Percentiles rank a stretch among this genome's conserved stretches.
These are phyloP conservation scores for Paratinospora sagittata DNA, from an alignment of 164 flowering plant species.

Conservation along the genomic window DNA sequence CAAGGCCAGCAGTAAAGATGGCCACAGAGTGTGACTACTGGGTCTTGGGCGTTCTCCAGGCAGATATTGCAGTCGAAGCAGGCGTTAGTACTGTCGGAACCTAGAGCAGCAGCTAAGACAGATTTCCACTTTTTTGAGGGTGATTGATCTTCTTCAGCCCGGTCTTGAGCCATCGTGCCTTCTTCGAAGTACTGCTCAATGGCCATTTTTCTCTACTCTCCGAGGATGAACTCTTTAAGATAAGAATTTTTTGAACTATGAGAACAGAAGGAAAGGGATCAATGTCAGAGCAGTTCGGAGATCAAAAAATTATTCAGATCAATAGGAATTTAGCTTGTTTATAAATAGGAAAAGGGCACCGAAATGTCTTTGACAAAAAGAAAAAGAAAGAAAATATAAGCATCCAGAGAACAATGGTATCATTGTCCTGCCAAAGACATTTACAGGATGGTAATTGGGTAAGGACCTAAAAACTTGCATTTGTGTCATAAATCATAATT, in stretches of 20 bases:
- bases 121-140: conserved; percentile 30
- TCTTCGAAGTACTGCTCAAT: conserved; percentile 24
- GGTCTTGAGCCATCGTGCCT: conserved; percentile 11
- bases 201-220: conserved; percentile 12
- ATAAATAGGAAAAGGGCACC: background rate
- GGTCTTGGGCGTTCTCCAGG: conserved; percentile 62
- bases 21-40: conserved; percentile 84
- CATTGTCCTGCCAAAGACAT: background rate
- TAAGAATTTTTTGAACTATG: background rate
- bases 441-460: background rate
- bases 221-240: background rate
- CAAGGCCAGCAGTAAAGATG: conserved; percentile 93
- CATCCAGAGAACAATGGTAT: background rate
- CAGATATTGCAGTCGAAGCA: conserved; percentile 85
- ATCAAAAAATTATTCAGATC: background rate
- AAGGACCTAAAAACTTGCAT: background rate
- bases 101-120: conserved; percentile 15
- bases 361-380: background rate
- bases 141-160: conserved; percentile 13
- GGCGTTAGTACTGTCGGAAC: conserved; percentile 23
- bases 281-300: background rate
- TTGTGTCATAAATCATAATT: no score
- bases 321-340: background rate
- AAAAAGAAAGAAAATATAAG: background rate
- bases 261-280: background rate